A percentile compares a stretch with the other conserved stretches of the same genome.
phyloP scores from a whole-genome alignment of 176 grass and related monocot genomes.

The Puya raimondii region DNA sequence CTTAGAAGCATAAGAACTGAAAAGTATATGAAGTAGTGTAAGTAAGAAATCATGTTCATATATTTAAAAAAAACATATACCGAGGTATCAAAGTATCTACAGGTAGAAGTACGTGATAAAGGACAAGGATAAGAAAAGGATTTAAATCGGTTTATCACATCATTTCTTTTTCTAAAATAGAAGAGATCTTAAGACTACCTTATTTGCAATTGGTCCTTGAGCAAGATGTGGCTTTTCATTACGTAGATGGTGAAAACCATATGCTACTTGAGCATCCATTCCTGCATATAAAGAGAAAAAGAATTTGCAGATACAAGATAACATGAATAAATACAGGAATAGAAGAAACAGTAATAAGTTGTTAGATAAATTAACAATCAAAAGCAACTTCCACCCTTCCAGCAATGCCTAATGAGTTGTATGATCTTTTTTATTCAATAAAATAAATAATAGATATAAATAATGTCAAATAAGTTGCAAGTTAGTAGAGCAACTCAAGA shows the following conservation, averaged over 20 bases:
- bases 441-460: not conserved
- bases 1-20: too few species aligned
- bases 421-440: not conserved
- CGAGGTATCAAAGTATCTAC: not conserved
- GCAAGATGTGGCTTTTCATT: slow-evolving; percentile 89
- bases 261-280: slow-evolving; percentile 98
- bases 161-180: not conserved
- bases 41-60: too few species aligned
- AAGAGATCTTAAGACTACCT: slow-evolving; percentile 25
- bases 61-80: not conserved
- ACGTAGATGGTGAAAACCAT: slow-evolving; percentile 87
- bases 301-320: slow-evolving; percentile 4
- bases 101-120: not conserved
- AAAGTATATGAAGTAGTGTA: too few species aligned
- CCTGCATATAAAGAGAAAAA: slow-evolving; percentile 42
- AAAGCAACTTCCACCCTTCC: too few species aligned
- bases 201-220: slow-evolving; percentile 89
- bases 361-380: too few species aligned
- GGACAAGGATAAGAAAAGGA: not conserved
- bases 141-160: not conserved
- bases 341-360: not conserved
- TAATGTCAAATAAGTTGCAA: not conserved
- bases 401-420: too few species aligned
- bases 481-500: not conserved
- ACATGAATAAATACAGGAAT: slow-evolving; percentile 11